Conservation (phyloP, 106 monocot species). For the Alisma plantagoaquatica region DNA sequence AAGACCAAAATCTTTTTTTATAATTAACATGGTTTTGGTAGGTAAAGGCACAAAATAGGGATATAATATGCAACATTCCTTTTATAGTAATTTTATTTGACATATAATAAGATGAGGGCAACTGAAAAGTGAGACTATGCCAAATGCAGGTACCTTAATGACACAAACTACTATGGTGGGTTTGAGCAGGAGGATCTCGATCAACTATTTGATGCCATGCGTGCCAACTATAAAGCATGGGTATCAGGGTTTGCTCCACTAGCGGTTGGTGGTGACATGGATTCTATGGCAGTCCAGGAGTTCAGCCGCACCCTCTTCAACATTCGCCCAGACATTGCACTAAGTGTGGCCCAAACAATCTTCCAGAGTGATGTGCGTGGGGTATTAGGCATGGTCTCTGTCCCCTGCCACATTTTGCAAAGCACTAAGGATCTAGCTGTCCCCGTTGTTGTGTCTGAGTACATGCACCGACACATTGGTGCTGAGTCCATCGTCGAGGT, state of each 20-base stretch:
- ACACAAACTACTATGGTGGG: constrained; percentile 74
- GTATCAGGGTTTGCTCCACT: constrained; percentile 85
- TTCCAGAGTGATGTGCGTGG: constrained; percentile 69
- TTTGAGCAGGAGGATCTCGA: constrained; percentile 88
- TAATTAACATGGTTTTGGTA: background rate
- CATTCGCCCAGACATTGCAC: constrained; percentile 87
- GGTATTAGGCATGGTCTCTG: constrained; percentile 40
- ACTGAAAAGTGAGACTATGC: too few relatives aligned
- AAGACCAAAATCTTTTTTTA: background rate
- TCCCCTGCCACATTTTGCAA: constrained; percentile 94
- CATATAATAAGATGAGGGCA: too few relatives aligned
- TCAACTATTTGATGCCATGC: constrained; percentile 87
- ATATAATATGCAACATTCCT: too few relatives aligned
- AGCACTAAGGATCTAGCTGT: constrained; percentile 92
- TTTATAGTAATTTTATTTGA: too few relatives aligned
- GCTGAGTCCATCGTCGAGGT: constrained; percentile 91
- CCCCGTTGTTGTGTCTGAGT: constrained; percentile 77
- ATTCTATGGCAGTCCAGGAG: constrained; percentile 87
- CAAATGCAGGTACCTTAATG: constrained; percentile 69
- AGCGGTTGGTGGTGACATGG: constrained; percentile 82
- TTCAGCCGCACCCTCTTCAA: constrained; percentile 98
- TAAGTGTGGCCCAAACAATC: constrained; percentile 73
- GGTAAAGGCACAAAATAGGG: too few relatives aligned
- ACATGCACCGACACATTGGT: constrained; percentile 65
- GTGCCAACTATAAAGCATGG: constrained; percentile 89